Base-by-base conservation (phyloP, 2,329 filamentous ascomycete genomes). In the Xenosphaeropsis pyriputrescens region DNA sequence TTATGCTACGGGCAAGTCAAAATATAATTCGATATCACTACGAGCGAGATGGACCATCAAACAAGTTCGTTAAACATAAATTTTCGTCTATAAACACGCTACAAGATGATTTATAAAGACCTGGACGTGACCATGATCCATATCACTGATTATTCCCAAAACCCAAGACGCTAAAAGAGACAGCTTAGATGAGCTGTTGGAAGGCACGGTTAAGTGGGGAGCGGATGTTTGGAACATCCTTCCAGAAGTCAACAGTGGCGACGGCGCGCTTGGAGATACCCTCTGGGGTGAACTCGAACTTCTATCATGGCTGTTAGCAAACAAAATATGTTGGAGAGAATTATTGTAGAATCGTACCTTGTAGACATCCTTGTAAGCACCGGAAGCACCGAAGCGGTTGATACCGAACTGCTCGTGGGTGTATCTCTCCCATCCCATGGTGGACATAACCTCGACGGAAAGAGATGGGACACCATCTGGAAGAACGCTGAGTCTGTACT, bases 331-430 rank as follows among this genome's bases (percentile, higher is more conserved):
- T 26, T 26, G 8, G 8, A 9, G 22, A 11, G 22, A 11, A 6
- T 26, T 11, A 26, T 26, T 26, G 8, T 26, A 17, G 34, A 12
- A 42, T 62, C 72, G 64, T 69, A 70, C 84, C 72, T 84, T 81
- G 75, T 98, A 98, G 44, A 98, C 86, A 55, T 96, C 80, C 79
- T 89, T 89, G 73, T 96, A 96, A 50, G 89, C 81, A 55, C 89
- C 91, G 40, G 85, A 93, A 50, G 89, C 89, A 77, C 91, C 91
- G 64, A 98, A 98, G 60, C 91, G 78, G 81, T 98, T 98, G 50
- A 98, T 78, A 60, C 91, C 91, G 57, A 98, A 98, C 70, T 98
- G 91, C 77, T 98, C 91, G 67, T 98, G 89, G 42, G 86, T 84
- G 70, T 96, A 98, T 64, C 89, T 83, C 75, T 96, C 88, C 91